Base-by-base conservation (phyloP, 1,284 basidiomycete species). In the Ustilago esculenta region DNA sequence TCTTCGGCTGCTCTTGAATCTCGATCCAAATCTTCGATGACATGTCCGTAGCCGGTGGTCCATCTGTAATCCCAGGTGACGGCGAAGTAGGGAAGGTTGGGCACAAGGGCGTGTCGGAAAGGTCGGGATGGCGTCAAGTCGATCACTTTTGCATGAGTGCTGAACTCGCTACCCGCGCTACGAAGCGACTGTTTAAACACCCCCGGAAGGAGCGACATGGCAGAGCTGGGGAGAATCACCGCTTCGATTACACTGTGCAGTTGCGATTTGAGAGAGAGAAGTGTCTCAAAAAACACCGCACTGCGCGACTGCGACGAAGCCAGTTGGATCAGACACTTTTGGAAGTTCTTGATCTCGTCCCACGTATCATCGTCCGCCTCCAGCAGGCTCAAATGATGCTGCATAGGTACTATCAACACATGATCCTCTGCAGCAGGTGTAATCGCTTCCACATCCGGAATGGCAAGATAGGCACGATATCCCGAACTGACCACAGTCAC, bases 301-400 rank as follows among this genome's bases (percentile, higher is more conserved):
- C 92, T 92, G 76, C 92, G 89, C 81, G 93, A 90, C 61, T 92
- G 88, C 21, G 45, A 32, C 0, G 92, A 89, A 72, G 89, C 94
- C 91, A 96, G 93, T 55, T 88, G 88, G 88, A 98, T 95, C 15
- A 99, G 85, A 73, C 92, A 95, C 84, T 99, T 99, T 93, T 97
- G 97, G 80, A 97, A 98, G 81, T 98, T 98, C 92, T 53, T 61
- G 45, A 65, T 36, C 47, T 70, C 50, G 20, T 84, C 90, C 96
- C 96, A 99, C 33, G 94, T 91, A 77, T 98, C 95, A 69, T 98
- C 94, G 73, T 99, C 96, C 20, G 90, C 91, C 82, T 98, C 96
- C 2, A 99, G 85, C 84, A 90, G 90, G 52, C 88, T 90, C 35
- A 98, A 83, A 81, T 93, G 90, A 82, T 99, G 96, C 43, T 81